Base-by-base conservation (phyloP, 2,329 filamentous ascomycete species). In the Incumbomyces delicatus region DNA sequence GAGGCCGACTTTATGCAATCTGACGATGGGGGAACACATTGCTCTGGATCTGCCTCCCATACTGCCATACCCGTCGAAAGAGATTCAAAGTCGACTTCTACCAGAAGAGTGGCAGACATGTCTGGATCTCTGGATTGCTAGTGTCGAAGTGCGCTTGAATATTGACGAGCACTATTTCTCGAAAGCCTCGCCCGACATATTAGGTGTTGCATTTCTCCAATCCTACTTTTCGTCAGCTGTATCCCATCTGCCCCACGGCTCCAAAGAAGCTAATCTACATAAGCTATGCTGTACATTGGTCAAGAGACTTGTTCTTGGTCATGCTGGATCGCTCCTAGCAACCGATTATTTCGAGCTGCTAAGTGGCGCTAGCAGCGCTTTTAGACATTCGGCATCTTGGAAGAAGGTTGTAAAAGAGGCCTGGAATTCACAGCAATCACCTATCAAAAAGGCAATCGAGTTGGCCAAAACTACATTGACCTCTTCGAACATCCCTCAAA, bases 91-190 rank as follows among this genome's bases (percentile, higher is more conserved):
- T 54, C 75, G 76, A 55, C 75, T 95, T 50, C 71, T 74, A 33
- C 67, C 79, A 2, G 67, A 74, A 42, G 86, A 95, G 65, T 95
- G 88, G 88, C 74, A 83, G 53, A 72, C 77, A 29, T 87, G 84
- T 61, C 68, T 94, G 39, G 77, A 84, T 52, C 81, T 86, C 31
- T 95, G 87, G 87, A 68, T 80, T 14, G 69, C 77, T 10, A 72
- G 95, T 6, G 68, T 78, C 6, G 73, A 81, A 44, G 74, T 80
- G 2, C 77, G 88, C 52, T 64, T 92, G 27, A 71, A 75, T 12
- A 65, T 84, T 0, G 57, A 76, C 0, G 71, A 78, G 6, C 58
- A 71, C 1, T 67, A 78, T 0, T 84, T 81, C 59, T 65, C 71
- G 52, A 44, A 46, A 17, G 42, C 51, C 18, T 49, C 49, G 6